phyloP scores from a whole-genome alignment of 2,329 filamentous ascomycete species.

The Monosporascus sp. region DNA sequence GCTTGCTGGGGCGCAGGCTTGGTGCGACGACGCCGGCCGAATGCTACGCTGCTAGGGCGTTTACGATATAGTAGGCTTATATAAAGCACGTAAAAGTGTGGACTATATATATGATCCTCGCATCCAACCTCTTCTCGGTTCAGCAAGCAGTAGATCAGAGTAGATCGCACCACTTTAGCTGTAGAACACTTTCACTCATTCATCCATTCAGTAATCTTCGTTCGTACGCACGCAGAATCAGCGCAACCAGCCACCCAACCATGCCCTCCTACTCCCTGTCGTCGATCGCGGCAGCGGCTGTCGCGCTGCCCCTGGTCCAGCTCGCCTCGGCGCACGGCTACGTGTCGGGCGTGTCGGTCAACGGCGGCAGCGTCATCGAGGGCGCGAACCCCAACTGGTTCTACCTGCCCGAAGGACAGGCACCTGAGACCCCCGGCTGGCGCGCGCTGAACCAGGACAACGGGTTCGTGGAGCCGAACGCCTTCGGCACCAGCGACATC shows the following conservation, averaged over 20 bases:
- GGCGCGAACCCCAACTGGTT: conserved; percentile 22
- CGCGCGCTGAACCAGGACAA: conserved; percentile 28
- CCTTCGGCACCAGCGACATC: conserved; percentile 28
- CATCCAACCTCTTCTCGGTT: too few species aligned
- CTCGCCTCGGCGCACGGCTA: not conserved
- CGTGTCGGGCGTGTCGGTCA: not conserved
- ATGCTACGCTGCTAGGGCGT: too few species aligned
- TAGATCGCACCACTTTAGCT: too few species aligned
- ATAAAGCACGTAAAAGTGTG: too few species aligned
- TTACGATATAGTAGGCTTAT: too few species aligned
- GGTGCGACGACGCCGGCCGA: too few species aligned
- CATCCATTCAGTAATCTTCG: too few species aligned
- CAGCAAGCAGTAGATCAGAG: too few species aligned
- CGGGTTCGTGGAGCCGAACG: conserved; percentile 32
- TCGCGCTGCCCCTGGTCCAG: not conserved
- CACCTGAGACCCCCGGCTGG: conserved; percentile 17
- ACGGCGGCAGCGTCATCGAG: conserved; percentile 27
- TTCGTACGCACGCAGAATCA: too few species aligned
- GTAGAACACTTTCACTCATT: too few species aligned
- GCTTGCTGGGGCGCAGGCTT: too few species aligned
- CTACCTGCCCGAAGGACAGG: conserved; percentile 18
- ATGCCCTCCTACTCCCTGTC: not conserved
- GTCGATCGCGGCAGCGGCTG: not conserved
- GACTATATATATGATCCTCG: too few species aligned
- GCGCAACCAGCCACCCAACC: not conserved